A percentile compares a stretch with the other conserved stretches of the same genome.
phyloP scores from a whole-genome alignment of 164 flowering plant species.

The Vitis amurensis region DNA sequence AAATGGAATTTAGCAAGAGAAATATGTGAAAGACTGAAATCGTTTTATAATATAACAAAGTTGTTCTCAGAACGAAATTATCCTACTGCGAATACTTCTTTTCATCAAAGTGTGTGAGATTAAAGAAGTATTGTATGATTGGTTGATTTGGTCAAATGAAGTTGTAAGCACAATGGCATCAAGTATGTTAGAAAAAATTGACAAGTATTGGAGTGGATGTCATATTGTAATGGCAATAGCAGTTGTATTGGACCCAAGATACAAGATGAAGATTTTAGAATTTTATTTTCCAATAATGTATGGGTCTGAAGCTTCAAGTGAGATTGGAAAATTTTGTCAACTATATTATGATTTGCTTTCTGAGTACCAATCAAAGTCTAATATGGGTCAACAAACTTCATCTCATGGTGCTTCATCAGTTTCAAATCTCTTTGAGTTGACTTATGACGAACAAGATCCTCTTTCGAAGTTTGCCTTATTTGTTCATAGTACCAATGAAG shows the following conservation, averaged over 20 bases:
- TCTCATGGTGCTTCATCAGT: neutral
- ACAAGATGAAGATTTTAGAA: neutral
- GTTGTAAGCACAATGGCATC: neutral
- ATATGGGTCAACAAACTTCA: neutral
- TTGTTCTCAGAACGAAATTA: too few species aligned
- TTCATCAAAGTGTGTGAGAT: too few species aligned
- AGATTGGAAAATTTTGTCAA: neutral
- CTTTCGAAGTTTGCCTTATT: neutral
- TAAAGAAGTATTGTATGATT: neutral
- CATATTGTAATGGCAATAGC: slow-evolving; percentile 1
- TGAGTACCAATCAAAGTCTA: neutral
- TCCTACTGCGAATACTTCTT: too few species aligned
- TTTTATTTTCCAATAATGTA: neutral
- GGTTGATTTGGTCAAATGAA: neutral
- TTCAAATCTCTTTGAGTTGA: neutral
- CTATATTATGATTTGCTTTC: neutral
- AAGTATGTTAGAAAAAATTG: neutral
- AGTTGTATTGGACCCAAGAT: slow-evolving; percentile 2
- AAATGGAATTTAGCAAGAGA: too few species aligned
- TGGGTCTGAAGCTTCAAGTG: neutral
- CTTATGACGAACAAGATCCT: too few species aligned
- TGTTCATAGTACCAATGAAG: neutral
- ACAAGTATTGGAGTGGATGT: neutral
- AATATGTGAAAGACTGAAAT: too few species aligned
- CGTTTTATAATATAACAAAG: too few species aligned